These are phyloP conservation scores for Capronia epimyces DNA, from an alignment of 2,329 filamentous ascomycete species.

Conservation along the genomic window DNA sequence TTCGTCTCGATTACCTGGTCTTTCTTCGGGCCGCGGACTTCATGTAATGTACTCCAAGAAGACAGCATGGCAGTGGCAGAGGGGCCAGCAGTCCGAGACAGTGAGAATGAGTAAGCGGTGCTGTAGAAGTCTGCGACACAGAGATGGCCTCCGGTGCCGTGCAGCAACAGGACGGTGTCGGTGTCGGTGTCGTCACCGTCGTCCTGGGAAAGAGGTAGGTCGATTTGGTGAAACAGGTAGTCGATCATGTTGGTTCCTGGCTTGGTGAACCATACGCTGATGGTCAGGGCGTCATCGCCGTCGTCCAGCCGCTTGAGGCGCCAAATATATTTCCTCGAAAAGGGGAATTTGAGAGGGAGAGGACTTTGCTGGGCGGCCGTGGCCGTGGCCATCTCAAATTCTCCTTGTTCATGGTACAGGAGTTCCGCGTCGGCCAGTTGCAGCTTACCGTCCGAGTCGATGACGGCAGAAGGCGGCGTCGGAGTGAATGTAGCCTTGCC, in stretches of 20 bases:
- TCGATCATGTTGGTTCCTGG: slow-evolving; percentile 35
- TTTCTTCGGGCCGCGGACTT: slow-evolving; percentile 44
- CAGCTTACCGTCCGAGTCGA: slow-evolving; percentile 26
- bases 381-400: slow-evolving; percentile 33
- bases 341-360: slow-evolving; percentile 21
- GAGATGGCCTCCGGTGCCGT: slow-evolving; percentile 40
- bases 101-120: slow-evolving; percentile 41
- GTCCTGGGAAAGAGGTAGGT: slow-evolving; percentile 13
- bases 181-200: slow-evolving; percentile 18
- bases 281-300: slow-evolving; percentile 16
- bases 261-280: slow-evolving; percentile 45
- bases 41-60: slow-evolving; percentile 42
- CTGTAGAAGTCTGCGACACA: slow-evolving; percentile 46
- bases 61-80: slow-evolving; percentile 1
- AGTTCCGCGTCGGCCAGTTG: slow-evolving; percentile 31
- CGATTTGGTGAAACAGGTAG: slow-evolving; percentile 44
- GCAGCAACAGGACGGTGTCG: slow-evolving; percentile 33
- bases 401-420: slow-evolving; percentile 42
- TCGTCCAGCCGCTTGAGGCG: slow-evolving; percentile 30
- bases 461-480: slow-evolving; percentile 24
- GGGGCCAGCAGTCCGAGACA: slow-evolving; percentile 32
- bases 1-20: slow-evolving; percentile 42
- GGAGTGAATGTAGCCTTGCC: slow-evolving; percentile 39
- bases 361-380: slow-evolving; percentile 27
- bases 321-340: slow-evolving; percentile 43